Conservation (phyloP, 441 rosid genomes). For the Euphorbia celastroides region DNA sequence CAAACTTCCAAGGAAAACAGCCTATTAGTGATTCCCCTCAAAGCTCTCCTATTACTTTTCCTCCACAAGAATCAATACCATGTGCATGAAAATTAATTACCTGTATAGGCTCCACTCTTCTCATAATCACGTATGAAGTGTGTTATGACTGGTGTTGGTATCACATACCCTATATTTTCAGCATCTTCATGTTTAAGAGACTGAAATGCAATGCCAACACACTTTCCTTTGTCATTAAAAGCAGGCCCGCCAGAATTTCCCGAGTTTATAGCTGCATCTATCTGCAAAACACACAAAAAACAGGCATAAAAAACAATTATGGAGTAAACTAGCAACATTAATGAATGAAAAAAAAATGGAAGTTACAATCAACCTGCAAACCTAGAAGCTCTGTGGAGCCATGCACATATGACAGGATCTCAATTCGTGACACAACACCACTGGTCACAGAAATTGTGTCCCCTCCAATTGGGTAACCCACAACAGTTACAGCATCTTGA, state of each 20-base stretch:
- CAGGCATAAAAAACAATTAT: not conserved
- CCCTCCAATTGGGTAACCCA: conserved; percentile 94
- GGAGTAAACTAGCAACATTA: not conserved
- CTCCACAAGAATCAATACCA: no score
- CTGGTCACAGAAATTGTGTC: conserved; percentile 95
- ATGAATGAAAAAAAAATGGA: not conserved
- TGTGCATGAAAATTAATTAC: conserved; percentile 24
- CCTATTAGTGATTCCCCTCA: no score
- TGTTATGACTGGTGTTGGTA: conserved; percentile 87
- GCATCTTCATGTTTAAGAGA: conserved; percentile 88
- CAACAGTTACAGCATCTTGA: conserved; percentile 97
- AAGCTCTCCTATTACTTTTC: no score
- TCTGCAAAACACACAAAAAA: conserved; percentile 42
- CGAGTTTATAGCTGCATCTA: conserved; percentile 94
- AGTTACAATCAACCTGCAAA: conserved; percentile 50
- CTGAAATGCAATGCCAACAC: conserved; percentile 97
- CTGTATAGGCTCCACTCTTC: conserved; percentile 80
- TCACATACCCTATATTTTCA: conserved; percentile 93
- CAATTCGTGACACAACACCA: conserved; percentile 92
- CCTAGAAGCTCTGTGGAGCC: conserved; percentile 88
- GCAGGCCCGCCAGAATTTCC: conserved; percentile 99
- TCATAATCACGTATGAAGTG: conserved; percentile 90
- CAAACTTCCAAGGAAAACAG: no score
- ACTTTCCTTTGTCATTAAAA: conserved; percentile 74
- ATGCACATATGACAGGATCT: conserved; percentile 78